These are phyloP conservation scores for Apiospora hydei DNA, from an alignment of 2,329 filamentous ascomycete species.

Conservation along the genomic window DNA sequence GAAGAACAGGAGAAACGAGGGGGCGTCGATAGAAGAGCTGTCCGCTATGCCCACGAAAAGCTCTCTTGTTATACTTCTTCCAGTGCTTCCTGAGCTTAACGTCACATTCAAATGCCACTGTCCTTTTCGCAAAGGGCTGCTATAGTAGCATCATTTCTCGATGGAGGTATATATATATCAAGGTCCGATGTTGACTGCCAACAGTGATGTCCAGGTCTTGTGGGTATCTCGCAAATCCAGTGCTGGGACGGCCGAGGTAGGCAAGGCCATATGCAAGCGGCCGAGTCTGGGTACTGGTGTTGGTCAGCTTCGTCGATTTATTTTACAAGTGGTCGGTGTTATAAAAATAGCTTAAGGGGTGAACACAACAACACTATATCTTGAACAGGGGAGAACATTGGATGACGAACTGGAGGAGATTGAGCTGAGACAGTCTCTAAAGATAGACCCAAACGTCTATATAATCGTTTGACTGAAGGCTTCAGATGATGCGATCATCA, in stretches of 20 bases:
- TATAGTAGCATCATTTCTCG: not conserved
- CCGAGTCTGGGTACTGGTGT: not conserved
- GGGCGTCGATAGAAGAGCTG: not conserved
- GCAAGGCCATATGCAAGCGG: not conserved
- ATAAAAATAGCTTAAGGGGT: not conserved
- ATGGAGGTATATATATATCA: not conserved
- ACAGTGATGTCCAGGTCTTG: not conserved
- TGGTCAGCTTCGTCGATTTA: not conserved
- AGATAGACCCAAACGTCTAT: not conserved
- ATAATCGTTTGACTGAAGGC: not conserved
- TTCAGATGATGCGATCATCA: not conserved
- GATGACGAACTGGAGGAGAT: not conserved
- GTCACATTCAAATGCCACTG: not conserved
- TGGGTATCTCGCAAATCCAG: too few relatives aligned
- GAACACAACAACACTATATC: not conserved
- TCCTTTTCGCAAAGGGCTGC: too few relatives aligned
- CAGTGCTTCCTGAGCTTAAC: not conserved
- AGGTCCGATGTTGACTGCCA: not conserved
- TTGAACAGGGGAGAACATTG: not conserved
- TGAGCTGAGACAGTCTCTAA: not conserved
- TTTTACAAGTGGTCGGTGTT: not conserved
- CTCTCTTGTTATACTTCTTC: not conserved
- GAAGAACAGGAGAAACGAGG: not conserved
- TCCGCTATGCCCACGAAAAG: not conserved
- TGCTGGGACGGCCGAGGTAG: too few relatives aligned